Conservation (phyloP, 1,284 basidiomycete species). For the Rhodofomes roseus region DNA sequence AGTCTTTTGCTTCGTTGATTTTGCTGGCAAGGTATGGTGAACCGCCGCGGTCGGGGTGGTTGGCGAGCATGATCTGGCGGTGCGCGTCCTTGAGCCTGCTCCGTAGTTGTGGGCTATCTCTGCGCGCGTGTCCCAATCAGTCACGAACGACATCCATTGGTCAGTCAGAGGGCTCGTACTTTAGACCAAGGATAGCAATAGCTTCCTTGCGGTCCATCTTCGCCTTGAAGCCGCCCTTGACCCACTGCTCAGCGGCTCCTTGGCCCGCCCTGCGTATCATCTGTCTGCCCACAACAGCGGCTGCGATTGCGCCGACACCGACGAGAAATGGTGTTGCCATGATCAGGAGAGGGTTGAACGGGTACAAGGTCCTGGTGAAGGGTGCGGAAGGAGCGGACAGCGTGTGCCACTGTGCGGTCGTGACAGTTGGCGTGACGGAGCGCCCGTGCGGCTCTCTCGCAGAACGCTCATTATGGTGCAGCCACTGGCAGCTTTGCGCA, state of each 20-base stretch:
- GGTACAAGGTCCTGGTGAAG: not conserved
- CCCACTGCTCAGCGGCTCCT: slow-evolving; percentile 79
- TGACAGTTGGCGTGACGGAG: not conserved
- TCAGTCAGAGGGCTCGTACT: slow-evolving; percentile 48
- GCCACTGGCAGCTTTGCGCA: too few relatives aligned
- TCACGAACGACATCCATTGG: slow-evolving; percentile 1
- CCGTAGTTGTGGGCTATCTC: slow-evolving; percentile 73
- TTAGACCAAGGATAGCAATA: slow-evolving; percentile 87
- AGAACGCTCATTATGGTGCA: not conserved
- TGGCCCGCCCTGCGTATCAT: slow-evolving; percentile 58
- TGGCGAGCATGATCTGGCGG: slow-evolving; percentile 89
- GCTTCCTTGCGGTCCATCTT: slow-evolving; percentile 98
- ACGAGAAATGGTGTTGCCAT: slow-evolving; percentile 78
- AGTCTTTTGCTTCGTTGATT: slow-evolving; percentile 90
- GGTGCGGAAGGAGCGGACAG: not conserved
- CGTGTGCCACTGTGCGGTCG: not conserved
- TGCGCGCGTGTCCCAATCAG: slow-evolving; percentile 27
- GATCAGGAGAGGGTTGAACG: not conserved
- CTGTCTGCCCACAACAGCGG: slow-evolving; percentile 75
- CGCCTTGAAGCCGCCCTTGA: slow-evolving; percentile 89
- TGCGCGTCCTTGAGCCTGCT: slow-evolving; percentile 85
- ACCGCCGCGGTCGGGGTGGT: slow-evolving; percentile 95
- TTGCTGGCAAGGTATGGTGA: slow-evolving; percentile 97
- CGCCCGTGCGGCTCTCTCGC: not conserved
- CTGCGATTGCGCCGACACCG: slow-evolving; percentile 78